A percentile compares a stretch with the other conserved stretches of the same genome.
Evolutionary conservation across 768 basidiomycete species (phyloP).

Genomic region (Amanita molliuscula): DNA sequence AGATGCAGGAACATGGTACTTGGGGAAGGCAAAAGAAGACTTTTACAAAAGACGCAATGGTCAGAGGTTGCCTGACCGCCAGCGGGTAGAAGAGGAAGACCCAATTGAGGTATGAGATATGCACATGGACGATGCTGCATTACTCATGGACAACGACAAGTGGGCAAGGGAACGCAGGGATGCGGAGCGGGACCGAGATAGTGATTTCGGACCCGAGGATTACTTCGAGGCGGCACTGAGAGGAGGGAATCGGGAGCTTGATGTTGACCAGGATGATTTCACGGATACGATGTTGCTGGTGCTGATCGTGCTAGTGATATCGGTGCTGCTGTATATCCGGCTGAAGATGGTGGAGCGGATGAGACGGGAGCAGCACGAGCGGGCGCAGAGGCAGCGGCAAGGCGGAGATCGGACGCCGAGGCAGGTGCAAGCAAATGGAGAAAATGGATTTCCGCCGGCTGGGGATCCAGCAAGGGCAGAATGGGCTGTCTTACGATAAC

Average conservation of each 20-base stretch:
- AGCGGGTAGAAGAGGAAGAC: conserved; percentile 49
- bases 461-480: conserved; percentile 57
- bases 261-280: conserved; percentile 62
- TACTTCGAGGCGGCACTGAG: conserved; percentile 65
- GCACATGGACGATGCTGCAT: neutral
- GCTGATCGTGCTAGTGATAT: conserved; percentile 60
- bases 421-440: conserved; percentile 6
- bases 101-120: conserved; percentile 49
- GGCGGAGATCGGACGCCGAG: conserved; percentile 18
- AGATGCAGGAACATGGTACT: conserved; percentile 66
- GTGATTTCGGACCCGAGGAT: conserved; percentile 74
- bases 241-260: conserved; percentile 42
- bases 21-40: conserved; percentile 76
- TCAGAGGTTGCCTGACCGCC: conserved; percentile 21
- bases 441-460: conserved; percentile 49
- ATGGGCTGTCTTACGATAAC: conserved; percentile 51
- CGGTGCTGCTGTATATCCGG: conserved; percentile 67
- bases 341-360: conserved; percentile 68
- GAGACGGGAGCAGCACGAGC: conserved; percentile 49
- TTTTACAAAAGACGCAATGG: conserved; percentile 47
- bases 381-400: conserved; percentile 30
- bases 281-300: conserved; percentile 75
- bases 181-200: conserved; percentile 62
- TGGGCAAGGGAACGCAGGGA: conserved; percentile 72
- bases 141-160: conserved; percentile 20